These are phyloP conservation scores for Arabis hirsuta DNA, from an alignment of 345 rosid genomes.

Conservation along the genomic window DNA sequence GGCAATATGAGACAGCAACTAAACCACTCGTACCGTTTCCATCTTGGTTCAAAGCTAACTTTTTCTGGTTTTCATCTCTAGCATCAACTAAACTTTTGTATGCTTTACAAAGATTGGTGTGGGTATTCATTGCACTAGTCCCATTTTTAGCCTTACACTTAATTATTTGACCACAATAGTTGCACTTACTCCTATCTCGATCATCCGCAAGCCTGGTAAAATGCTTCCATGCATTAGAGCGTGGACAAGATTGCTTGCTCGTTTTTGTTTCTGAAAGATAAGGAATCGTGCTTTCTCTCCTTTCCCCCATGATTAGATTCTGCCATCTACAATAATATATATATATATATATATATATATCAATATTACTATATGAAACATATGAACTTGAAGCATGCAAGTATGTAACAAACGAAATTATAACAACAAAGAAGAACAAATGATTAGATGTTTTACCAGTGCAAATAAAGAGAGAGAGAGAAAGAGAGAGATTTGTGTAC, in stretches of 20 bases:
- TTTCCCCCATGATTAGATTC: too few relatives aligned
- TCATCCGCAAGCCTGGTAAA: background rate
- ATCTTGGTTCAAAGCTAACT: background rate
- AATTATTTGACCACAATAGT: background rate
- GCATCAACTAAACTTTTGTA: background rate
- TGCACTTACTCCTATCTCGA: background rate
- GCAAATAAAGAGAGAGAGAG: too few relatives aligned
- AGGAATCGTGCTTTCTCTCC: too few relatives aligned
- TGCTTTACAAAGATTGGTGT: background rate
- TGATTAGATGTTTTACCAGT: too few relatives aligned
- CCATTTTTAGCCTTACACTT: background rate
- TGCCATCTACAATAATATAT: too few relatives aligned
- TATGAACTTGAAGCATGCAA: too few relatives aligned
- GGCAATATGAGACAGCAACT: background rate
- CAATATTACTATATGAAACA: too few relatives aligned
- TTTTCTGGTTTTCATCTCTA: background rate
- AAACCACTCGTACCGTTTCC: background rate
- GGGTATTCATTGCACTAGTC: background rate
- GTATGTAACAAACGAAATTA: too few relatives aligned
- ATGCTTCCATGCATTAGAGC: background rate
- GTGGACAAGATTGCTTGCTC: background rate
- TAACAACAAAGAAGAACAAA: too few relatives aligned
- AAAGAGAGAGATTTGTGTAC: too few relatives aligned
- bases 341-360: too few relatives aligned
- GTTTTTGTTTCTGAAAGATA: background rate